Percentiles rank a stretch among this genome's conserved stretches.
phyloP scores from a whole-genome alignment of 2,329 filamentous ascomycete species.

The Nemania sp. region DNA sequence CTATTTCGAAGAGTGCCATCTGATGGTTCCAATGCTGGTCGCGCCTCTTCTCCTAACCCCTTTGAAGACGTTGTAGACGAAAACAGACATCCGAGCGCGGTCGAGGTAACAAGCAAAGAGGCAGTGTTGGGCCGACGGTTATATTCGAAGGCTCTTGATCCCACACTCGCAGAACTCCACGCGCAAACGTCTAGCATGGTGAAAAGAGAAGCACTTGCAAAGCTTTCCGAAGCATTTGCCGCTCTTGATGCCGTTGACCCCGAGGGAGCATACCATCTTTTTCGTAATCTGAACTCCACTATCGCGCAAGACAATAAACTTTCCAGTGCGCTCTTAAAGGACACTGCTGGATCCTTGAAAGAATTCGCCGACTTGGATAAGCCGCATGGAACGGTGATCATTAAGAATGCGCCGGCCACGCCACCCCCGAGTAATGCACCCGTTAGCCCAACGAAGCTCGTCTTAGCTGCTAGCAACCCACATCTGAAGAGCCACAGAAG shows the following conservation, averaged over 20 bases:
- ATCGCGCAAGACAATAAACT: constrained; percentile 72
- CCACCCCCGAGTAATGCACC: too few species aligned
- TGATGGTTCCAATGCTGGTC: constrained; percentile 58
- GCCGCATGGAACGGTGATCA: constrained; percentile 59
- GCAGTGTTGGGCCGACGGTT: constrained; percentile 78
- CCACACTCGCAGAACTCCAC: constrained; percentile 80
- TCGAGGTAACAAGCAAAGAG: constrained; percentile 73
- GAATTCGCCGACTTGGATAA: constrained; percentile 41
- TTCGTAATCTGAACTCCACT: constrained; percentile 76
- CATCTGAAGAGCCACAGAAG: constrained; percentile 79
- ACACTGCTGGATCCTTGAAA: constrained; percentile 41
- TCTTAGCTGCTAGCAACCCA: constrained; percentile 80
- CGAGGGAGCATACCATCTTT: constrained; percentile 83
- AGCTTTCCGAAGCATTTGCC: constrained; percentile 83
- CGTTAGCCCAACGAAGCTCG: constrained; percentile 67
- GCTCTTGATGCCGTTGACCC: constrained; percentile 85
- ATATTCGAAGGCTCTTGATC: constrained; percentile 80
- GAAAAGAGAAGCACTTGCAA: constrained; percentile 82
- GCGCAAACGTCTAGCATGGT: constrained; percentile 69
- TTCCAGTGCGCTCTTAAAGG: constrained; percentile 51
- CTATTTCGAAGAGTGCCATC: constrained; percentile 87
- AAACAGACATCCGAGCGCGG: constrained; percentile 61
- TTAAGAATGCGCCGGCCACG: constrained; percentile 49
- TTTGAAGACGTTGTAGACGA: constrained; percentile 58
- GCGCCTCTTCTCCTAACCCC: constrained; percentile 45